Percentiles rank a stretch among this genome's conserved stretches.
Conservation (phyloP, 2,329 filamentous ascomycete species). For the Colletotrichum somersetense region DNA sequence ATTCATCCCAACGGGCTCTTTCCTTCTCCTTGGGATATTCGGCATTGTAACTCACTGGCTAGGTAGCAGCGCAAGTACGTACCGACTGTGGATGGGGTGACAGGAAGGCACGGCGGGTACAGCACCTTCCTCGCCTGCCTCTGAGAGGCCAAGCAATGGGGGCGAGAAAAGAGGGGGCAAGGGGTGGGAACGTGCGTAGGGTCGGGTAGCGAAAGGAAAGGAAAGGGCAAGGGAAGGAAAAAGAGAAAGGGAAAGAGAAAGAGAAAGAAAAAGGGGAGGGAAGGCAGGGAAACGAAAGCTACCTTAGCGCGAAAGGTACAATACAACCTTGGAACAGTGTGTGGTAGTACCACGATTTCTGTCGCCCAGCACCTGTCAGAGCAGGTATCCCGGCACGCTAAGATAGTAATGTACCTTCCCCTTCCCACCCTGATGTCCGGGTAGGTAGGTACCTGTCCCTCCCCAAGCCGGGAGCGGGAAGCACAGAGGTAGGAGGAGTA, state of each 20-base stretch:
- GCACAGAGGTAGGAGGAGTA: not conserved
- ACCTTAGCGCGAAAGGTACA: constrained; percentile 5
- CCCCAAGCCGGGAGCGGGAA: not conserved
- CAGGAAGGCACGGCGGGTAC: not conserved
- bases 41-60: not conserved
- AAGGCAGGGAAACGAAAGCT: not conserved
- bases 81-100: constrained; percentile 27
- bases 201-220: constrained; percentile 5
- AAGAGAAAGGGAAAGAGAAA: not conserved
- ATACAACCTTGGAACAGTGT: constrained; percentile 1
- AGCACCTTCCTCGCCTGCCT: constrained; percentile 10
- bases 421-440: not conserved
- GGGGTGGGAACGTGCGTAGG: constrained; percentile 7
- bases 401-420: not conserved
- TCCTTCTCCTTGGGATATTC: not conserved
- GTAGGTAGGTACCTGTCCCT: not conserved
- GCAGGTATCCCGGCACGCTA: constrained; percentile 17
- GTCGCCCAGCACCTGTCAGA: constrained; percentile 21
- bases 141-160: constrained; percentile 1
- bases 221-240: not conserved
- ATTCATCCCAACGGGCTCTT: not conserved
- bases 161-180: not conserved
- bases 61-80: not conserved
- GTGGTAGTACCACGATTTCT: constrained; percentile 23
- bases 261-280: too few species aligned